phyloP scores from a whole-genome alignment of 805 yeast genomes.

The Torulaspora quercuum region DNA sequence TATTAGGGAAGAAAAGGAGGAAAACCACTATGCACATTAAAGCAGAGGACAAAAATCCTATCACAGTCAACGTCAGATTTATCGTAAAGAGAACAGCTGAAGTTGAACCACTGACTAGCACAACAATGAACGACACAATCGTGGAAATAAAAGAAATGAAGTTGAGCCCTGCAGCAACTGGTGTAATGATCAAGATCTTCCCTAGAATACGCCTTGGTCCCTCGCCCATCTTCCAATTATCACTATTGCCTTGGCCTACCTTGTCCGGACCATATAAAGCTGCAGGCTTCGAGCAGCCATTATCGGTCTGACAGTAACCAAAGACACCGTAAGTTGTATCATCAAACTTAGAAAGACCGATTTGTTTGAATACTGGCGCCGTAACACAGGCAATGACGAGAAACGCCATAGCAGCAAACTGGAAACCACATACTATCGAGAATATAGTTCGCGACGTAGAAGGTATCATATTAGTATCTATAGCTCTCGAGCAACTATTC shows the following conservation, averaged over 20 bases:
- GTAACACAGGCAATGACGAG: conserved; percentile 59
- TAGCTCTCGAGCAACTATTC: not conserved
- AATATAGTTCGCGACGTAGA: conserved; percentile 9
- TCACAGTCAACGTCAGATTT: conserved; percentile 43
- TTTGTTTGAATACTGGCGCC: conserved; percentile 51
- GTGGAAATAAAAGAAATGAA: conserved; percentile 44
- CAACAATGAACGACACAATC: conserved; percentile 34
- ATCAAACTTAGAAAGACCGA: conserved; percentile 44
- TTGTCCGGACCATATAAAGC: conserved; percentile 44
- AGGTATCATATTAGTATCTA: conserved; percentile 4
- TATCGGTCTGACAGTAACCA: conserved; percentile 52
- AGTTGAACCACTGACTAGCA: conserved; percentile 23
- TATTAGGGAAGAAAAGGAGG: conserved; percentile 59
- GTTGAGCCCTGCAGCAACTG: conserved; percentile 64
- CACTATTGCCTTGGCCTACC: conserved; percentile 31
- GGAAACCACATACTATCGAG: conserved; percentile 30
- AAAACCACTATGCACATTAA: conserved; percentile 53
- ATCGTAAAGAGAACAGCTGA: conserved; percentile 38
- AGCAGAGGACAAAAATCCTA: conserved; percentile 54
- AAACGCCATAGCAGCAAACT: conserved; percentile 56
- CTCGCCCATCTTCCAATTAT: conserved; percentile 49
- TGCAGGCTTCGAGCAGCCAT: conserved; percentile 43
- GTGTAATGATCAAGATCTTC: conserved; percentile 54
- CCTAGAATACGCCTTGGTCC: conserved; percentile 50
- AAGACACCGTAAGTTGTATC: conserved; percentile 56